These are phyloP conservation scores for Hymenoscyphus fraxineus DNA, from an alignment of 2,329 filamentous ascomycete genomes.

Conservation along the genomic window DNA sequence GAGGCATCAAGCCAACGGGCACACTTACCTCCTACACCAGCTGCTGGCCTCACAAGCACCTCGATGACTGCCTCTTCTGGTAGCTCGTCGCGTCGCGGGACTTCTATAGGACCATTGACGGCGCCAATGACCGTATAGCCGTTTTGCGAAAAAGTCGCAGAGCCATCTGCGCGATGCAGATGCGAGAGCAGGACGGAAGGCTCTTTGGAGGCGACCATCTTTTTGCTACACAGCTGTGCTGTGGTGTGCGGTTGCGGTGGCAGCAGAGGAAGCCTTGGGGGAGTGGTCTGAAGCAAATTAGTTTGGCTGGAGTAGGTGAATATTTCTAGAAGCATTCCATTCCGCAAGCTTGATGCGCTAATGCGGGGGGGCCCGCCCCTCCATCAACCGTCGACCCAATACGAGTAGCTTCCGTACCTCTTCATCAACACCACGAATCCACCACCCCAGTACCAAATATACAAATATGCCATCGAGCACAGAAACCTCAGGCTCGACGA, in stretches of 20 bases:
- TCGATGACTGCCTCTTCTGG: slow-evolving; percentile 89
- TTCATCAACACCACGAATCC: not conserved
- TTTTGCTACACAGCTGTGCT: not conserved
- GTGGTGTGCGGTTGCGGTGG: not conserved
- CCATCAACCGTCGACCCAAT: not conserved
- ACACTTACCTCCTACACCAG: slow-evolving; percentile 71
- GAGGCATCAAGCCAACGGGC: slow-evolving; percentile 4
- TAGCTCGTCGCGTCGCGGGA: slow-evolving; percentile 81
- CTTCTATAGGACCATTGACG: slow-evolving; percentile 91
- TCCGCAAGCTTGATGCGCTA: not conserved
- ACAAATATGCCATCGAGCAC: slow-evolving; percentile 30
- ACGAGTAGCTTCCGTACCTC: not conserved
- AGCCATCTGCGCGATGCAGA: slow-evolving; percentile 72
- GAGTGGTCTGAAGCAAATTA: slow-evolving; percentile 2
- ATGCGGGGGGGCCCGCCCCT: not conserved
- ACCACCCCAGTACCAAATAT: not conserved
- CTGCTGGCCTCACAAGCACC: slow-evolving; percentile 81
- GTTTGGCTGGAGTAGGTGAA: not conserved
- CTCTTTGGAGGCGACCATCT: slow-evolving; percentile 45
- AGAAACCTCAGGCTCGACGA: slow-evolving; percentile 11
- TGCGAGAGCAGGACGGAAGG: slow-evolving; percentile 48
- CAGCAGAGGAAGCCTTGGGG: not conserved
- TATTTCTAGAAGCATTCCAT: slow-evolving; percentile 6
- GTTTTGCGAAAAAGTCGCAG: slow-evolving; percentile 68
- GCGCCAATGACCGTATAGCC: slow-evolving; percentile 80